Evolutionary conservation across 2,329 filamentous ascomycete species (phyloP).

Genomic region (Tympanopsis confertula): DNA sequence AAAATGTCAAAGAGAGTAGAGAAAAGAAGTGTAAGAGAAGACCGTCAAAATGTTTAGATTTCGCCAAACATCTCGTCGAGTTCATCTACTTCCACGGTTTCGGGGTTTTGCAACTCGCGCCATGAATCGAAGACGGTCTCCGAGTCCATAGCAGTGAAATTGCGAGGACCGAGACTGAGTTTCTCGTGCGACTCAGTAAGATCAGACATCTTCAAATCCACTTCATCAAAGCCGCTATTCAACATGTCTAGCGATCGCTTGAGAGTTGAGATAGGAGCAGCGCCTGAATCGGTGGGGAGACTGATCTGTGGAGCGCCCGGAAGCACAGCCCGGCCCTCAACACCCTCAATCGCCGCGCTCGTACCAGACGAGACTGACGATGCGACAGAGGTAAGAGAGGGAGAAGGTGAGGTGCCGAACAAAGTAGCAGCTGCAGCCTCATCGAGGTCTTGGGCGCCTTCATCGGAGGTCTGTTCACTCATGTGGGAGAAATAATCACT

Average conservation of each 20-base stretch:
- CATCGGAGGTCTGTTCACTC: constrained; percentile 5
- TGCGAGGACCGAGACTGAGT: constrained; percentile 14
- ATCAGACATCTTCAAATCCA: constrained; percentile 21
- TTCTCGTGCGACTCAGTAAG: constrained; percentile 10
- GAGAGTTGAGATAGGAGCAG: constrained; percentile 15
- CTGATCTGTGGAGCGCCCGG: constrained; percentile 2
- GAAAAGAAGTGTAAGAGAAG: background rate
- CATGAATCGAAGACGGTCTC: constrained; percentile 43
- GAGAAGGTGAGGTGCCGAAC: constrained; percentile 26
- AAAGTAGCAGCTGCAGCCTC: constrained; percentile 19
- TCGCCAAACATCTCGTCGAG: constrained; percentile 76
- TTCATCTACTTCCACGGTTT: constrained; percentile 85
- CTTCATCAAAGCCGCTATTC: constrained; percentile 19
- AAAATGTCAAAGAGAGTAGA: background rate
- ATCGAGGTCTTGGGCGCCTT: constrained; percentile 12
- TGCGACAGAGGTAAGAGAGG: constrained; percentile 24
- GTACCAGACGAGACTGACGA: constrained; percentile 26
- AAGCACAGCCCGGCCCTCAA: constrained; percentile 8
- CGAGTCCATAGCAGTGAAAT: constrained; percentile 30
- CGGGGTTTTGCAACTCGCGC: constrained; percentile 59
- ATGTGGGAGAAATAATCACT: background rate
- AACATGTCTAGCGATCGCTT: constrained; percentile 25
- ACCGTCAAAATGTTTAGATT: constrained; percentile 35
- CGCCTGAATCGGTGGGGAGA: constrained; percentile 6
- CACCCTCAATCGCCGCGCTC: constrained; percentile 16